Percentiles rank a stretch among this genome's conserved stretches.
Conservation (phyloP, 106 monocot genomes). For the Alisma plantagoaquatica region DNA sequence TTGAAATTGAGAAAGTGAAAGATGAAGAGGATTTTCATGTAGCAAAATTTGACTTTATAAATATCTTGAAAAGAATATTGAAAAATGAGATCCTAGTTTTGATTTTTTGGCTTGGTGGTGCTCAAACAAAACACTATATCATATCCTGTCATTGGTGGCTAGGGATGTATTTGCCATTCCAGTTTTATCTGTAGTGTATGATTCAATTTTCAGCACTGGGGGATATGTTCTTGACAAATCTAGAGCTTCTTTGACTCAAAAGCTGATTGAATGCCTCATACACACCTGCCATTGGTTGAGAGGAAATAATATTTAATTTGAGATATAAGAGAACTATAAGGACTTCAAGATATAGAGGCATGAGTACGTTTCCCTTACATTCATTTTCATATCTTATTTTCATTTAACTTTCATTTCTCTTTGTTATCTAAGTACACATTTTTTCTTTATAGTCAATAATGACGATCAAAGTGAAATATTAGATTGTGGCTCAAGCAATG, state of each 20-base stretch:
- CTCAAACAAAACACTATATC: not conserved
- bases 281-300: not conserved
- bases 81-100: not conserved
- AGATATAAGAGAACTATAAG: not conserved
- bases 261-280: not conserved
- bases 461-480: too few species aligned
- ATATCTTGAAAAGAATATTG: not conserved
- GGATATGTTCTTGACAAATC: not conserved
- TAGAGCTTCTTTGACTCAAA: not conserved
- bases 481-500: too few species aligned
- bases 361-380: too few species aligned
- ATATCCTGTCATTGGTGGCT: not conserved
- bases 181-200: not conserved
- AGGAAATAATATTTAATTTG: not conserved
- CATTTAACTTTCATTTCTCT: too few species aligned
- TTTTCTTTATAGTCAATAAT: too few species aligned
- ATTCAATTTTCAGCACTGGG: not conserved
- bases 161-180: not conserved
- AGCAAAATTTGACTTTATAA: not conserved
- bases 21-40: not conserved
- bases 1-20: not conserved
- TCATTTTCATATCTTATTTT: too few species aligned
- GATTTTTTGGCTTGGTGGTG: not conserved
- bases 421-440: too few species aligned
- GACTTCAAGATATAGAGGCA: not conserved